Percentiles rank a stretch among this genome's conserved stretches.
Evolutionary conservation across 2,329 filamentous ascomycete genomes (phyloP).

Genomic region (Endothia cerciana): DNA sequence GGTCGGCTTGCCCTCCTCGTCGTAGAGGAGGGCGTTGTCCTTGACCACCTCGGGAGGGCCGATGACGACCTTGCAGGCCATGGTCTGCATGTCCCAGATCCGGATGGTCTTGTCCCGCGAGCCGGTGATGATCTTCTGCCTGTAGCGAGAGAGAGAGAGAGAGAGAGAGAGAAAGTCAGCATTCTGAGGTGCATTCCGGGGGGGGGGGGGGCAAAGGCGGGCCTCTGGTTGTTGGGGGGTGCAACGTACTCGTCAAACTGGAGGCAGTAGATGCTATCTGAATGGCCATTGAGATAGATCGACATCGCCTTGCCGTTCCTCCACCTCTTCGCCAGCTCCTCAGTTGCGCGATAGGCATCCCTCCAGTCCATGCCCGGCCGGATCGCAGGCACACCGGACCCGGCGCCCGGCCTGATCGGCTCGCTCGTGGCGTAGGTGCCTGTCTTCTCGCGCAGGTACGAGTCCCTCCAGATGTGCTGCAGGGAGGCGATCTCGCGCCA

Average conservation of each 20-base stretch:
- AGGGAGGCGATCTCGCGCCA: conserved; percentile 56
- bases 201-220: neutral
- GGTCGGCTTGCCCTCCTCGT: conserved; percentile 52
- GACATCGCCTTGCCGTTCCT: conserved; percentile 75
- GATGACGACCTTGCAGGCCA: conserved; percentile 83
- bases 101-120: conserved; percentile 95
- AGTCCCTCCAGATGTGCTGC: conserved; percentile 66
- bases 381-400: conserved; percentile 59
- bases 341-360: conserved; percentile 77
- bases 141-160: conserved; percentile 39
- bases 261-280: conserved; percentile 95
- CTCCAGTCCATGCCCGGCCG: conserved; percentile 78
- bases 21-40: conserved; percentile 54
- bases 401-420: conserved; percentile 55
- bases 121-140: conserved; percentile 93
- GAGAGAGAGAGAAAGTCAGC: neutral
- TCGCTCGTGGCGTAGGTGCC: conserved; percentile 61
- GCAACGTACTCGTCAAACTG: conserved; percentile 91
- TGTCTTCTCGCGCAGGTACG: conserved; percentile 65
- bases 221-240: neutral
- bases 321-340: conserved; percentile 80
- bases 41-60: conserved; percentile 72
- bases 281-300: conserved; percentile 90
- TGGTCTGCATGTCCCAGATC: conserved; percentile 92
- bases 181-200: neutral